These are phyloP conservation scores for Candida jianshihensis DNA, from an alignment of 805 yeast genomes.

Conservation along the genomic window DNA sequence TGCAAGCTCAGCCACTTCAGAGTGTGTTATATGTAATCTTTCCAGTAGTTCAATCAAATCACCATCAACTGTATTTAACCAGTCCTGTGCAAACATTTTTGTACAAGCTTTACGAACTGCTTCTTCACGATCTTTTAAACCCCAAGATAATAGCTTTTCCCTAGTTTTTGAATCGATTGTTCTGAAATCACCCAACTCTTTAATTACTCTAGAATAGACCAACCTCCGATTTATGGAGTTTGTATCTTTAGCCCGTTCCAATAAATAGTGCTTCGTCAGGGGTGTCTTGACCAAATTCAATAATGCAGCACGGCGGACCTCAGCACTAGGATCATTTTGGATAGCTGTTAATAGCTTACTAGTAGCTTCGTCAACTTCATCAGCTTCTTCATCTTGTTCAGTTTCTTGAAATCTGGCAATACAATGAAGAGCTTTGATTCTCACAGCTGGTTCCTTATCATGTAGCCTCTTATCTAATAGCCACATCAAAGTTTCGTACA, in stretches of 20 bases:
- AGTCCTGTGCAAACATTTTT: constrained; percentile 58
- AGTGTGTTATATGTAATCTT: constrained; percentile 60
- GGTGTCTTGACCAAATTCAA: constrained; percentile 55
- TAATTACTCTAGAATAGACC: constrained; percentile 61
- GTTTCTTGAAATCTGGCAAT: constrained; percentile 68
- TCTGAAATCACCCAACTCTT: constrained; percentile 59
- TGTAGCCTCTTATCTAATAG: constrained; percentile 56
- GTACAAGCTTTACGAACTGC: constrained; percentile 66
- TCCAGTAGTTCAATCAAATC: constrained; percentile 70
- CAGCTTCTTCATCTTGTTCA: constrained; percentile 19
- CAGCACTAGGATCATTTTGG: constrained; percentile 78
- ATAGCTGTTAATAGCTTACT: constrained; percentile 43
- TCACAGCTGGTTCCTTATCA: constrained; percentile 70
- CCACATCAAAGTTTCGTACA: constrained; percentile 56
- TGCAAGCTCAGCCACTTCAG: constrained; percentile 60
- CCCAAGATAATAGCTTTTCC: constrained; percentile 72
- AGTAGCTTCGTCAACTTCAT: constrained; percentile 38
- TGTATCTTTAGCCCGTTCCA: constrained; percentile 80
- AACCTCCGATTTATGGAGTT: constrained; percentile 66
- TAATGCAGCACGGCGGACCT: constrained; percentile 81
- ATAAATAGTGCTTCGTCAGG: constrained; percentile 46
- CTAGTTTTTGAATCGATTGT: constrained; percentile 47
- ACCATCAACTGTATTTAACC: constrained; percentile 65
- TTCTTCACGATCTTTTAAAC: constrained; percentile 79
- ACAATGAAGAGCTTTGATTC: constrained; percentile 81